Percentiles rank a stretch among this genome's conserved stretches.
Evolutionary conservation across 257 asterid species (phyloP).

Genomic region (Solanum peruvianum): DNA sequence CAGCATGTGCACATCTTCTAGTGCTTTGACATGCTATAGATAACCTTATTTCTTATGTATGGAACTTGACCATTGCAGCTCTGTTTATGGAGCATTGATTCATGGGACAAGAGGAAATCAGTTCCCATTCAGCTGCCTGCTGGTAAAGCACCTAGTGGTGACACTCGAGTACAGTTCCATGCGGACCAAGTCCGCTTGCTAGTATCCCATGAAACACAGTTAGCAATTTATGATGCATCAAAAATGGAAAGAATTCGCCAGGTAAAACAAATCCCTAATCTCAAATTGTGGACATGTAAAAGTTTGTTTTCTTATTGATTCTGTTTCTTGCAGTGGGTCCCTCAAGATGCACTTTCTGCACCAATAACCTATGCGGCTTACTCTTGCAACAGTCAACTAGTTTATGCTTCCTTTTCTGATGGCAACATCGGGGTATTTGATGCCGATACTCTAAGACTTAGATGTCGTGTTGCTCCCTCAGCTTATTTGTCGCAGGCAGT

Average conservation of each 20-base stretch:
- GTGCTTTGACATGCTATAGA: not conserved
- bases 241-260: slow-evolving; percentile 89
- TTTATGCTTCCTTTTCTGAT: slow-evolving; percentile 77
- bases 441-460: slow-evolving; percentile 73
- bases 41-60: not conserved
- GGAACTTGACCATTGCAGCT: slow-evolving; percentile 34
- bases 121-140: slow-evolving; percentile 75
- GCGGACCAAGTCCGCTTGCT: slow-evolving; percentile 73
- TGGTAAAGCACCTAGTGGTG: slow-evolving; percentile 87
- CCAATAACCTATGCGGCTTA: slow-evolving; percentile 84
- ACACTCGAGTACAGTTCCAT: slow-evolving; percentile 88
- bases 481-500: slow-evolving; percentile 62
- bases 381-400: slow-evolving; percentile 89
- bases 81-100: slow-evolving; percentile 89
- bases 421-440: slow-evolving; percentile 85
- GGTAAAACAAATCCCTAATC: slow-evolving; percentile 20
- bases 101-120: slow-evolving; percentile 85
- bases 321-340: slow-evolving; percentile 62
- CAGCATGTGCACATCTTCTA: not conserved
- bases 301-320: slow-evolving; percentile 4
- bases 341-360: slow-evolving; percentile 83
- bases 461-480: slow-evolving; percentile 79
- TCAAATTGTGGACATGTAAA: not conserved
- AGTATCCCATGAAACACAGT: slow-evolving; percentile 84
- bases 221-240: slow-evolving; percentile 82